Evolutionary conservation across 306 rosid species (phyloP).

Genomic region (Sicyos baderoa): DNA sequence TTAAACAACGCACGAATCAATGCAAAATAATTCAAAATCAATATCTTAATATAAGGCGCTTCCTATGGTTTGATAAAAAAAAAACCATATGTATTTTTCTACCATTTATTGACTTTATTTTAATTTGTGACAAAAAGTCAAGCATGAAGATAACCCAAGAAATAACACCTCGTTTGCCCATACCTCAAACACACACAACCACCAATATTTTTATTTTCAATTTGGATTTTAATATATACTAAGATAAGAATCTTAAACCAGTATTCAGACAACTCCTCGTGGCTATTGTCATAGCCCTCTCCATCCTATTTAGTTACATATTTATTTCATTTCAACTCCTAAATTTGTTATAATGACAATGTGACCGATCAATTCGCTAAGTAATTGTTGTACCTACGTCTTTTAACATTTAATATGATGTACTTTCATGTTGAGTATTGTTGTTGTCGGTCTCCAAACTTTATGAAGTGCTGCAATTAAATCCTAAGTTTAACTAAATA

Average conservation of each 20-base stretch:
- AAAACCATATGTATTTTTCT: background rate
- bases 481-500: too few relatives aligned
- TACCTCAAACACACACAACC: background rate
- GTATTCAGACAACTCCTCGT: slow-evolving; percentile 5
- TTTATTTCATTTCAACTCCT: too few relatives aligned
- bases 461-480: too few relatives aligned
- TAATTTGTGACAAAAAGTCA: background rate
- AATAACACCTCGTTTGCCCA: background rate
- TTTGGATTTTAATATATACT: background rate
- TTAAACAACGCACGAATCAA: too few relatives aligned
- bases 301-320: too few relatives aligned
- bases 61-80: background rate
- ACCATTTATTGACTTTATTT: background rate
- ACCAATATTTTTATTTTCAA: background rate
- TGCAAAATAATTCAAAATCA: background rate
- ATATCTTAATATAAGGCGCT: background rate
- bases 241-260: background rate
- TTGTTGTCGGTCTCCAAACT: too few relatives aligned
- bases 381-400: too few relatives aligned
- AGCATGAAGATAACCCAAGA: background rate
- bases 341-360: too few relatives aligned
- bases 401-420: too few relatives aligned
- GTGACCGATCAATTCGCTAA: too few relatives aligned
- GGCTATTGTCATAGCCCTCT: background rate
- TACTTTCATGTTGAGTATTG: too few relatives aligned